Conservation (phyloP, 1,139 yeast genomes). For the Scheffersomyces lignicola region DNA sequence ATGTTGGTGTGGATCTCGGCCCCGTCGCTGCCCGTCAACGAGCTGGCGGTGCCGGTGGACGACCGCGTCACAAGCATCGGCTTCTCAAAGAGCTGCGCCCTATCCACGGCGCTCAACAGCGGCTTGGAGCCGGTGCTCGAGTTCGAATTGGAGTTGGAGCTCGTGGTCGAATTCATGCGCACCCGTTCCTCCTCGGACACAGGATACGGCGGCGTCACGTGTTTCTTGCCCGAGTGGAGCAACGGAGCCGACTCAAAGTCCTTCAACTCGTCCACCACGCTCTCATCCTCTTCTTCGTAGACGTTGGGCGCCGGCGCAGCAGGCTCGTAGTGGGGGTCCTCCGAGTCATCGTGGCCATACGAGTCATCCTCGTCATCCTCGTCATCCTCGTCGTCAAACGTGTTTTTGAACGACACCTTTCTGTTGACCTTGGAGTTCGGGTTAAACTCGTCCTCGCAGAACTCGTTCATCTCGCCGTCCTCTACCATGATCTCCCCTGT, state of each 20-base stretch:
- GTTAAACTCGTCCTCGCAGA: conserved; percentile 48
- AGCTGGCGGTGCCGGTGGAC: conserved; percentile 60
- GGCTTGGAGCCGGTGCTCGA: background rate
- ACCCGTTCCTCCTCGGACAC: background rate
- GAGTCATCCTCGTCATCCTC: conserved; percentile 10
- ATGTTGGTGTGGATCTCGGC: conserved; percentile 20
- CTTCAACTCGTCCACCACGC: background rate
- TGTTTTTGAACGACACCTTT: conserved; percentile 25
- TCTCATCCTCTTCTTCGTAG: conserved; percentile 4
- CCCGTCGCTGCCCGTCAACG: conserved; percentile 24
- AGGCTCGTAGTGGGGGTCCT: background rate
- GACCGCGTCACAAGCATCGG: conserved; percentile 49
- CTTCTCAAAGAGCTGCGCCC: conserved; percentile 28
- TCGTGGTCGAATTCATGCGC: conserved; percentile 2
- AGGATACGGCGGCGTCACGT: background rate
- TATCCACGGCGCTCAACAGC: background rate
- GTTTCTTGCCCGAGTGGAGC: too few species aligned
- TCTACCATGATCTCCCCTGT: conserved; percentile 57
- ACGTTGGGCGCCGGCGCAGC: background rate
- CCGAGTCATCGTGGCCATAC: background rate
- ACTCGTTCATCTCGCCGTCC: conserved; percentile 37
- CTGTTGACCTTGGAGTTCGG: conserved; percentile 36
- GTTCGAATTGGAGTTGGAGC: conserved; percentile 1
- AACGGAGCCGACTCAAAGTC: background rate
- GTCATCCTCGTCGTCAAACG: conserved; percentile 23